Evolutionary conservation across 164 flowering plant genomes (phyloP).

Genomic region (Echeveria elegans): DNA sequence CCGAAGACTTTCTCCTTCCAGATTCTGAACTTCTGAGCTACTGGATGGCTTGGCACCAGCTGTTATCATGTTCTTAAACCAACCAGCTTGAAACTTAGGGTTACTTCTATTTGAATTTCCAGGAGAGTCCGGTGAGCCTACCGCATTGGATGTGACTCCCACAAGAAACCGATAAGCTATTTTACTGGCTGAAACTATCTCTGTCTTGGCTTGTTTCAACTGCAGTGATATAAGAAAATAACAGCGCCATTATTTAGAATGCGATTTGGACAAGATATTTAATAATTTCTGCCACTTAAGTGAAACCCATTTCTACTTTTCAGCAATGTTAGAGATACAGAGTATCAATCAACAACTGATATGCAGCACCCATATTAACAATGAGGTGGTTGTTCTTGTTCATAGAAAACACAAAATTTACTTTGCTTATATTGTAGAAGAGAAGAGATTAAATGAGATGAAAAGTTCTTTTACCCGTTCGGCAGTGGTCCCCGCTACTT

Average conservation of each 20-base stretch:
- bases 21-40: slow-evolving; percentile 37
- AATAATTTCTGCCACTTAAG: background rate
- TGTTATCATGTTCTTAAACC: slow-evolving; percentile 62
- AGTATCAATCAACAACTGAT: too few species aligned
- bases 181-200: slow-evolving; percentile 86
- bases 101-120: slow-evolving; percentile 39
- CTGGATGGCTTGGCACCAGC: slow-evolving; percentile 52
- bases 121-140: slow-evolving; percentile 34
- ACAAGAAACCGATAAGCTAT: slow-evolving; percentile 76
- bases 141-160: slow-evolving; percentile 36
- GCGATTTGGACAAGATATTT: background rate
- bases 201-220: slow-evolving; percentile 89
- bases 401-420: background rate
- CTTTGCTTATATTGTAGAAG: background rate
- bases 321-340: background rate
- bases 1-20: slow-evolving; percentile 21
- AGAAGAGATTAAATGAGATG: background rate
- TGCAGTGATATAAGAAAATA: slow-evolving; percentile 21
- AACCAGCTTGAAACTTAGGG: slow-evolving; percentile 56
- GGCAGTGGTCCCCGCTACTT: slow-evolving; percentile 91
- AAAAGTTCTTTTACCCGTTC: slow-evolving; percentile 39
- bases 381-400: background rate
- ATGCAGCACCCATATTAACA: too few species aligned
- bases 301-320: background rate
- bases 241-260: background rate